Conservation (phyloP, 2,329 filamentous ascomycete genomes). For the Cladophialophora exuberans region DNA sequence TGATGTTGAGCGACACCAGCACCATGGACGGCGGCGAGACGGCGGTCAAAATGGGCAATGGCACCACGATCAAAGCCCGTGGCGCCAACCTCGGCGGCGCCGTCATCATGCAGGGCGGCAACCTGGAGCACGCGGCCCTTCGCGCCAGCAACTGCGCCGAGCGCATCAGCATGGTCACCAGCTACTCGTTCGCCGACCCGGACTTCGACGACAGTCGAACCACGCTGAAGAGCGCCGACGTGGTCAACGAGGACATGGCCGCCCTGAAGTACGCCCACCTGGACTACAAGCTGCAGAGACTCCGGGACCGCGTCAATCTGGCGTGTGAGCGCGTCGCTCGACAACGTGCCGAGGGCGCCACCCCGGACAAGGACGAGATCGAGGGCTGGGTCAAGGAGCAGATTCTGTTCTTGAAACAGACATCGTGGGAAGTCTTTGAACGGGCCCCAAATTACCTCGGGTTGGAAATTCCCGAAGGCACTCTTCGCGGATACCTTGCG, state of each 20-base stretch:
- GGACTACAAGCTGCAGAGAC: conserved; percentile 7
- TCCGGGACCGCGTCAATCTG: conserved; percentile 4
- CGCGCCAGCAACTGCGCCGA: conserved; percentile 60
- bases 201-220: conserved; percentile 6
- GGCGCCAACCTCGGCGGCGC: conserved; percentile 52
- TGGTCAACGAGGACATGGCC: conserved; percentile 7
- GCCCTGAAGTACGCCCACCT: not conserved
- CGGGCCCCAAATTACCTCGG: conserved; percentile 3
- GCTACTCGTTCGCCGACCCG: conserved; percentile 28
- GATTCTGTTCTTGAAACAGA: conserved; percentile 7
- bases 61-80: conserved; percentile 47
- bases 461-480: too few relatives aligned
- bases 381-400: conserved; percentile 13
- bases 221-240: conserved; percentile 5
- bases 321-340: not conserved
- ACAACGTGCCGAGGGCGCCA: conserved; percentile 5
- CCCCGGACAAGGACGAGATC: conserved; percentile 3
- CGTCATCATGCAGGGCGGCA: conserved; percentile 67
- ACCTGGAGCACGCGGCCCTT: conserved; percentile 67
- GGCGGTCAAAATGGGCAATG: conserved; percentile 58
- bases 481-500: too few relatives aligned
- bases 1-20: conserved; percentile 54
- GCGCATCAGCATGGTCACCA: conserved; percentile 66
- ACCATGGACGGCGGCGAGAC: conserved; percentile 59
- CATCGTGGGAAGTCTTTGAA: conserved; percentile 15